phyloP scores from a whole-genome alignment of 2,329 filamentous ascomycete species.

The Calonectria naviculata region DNA sequence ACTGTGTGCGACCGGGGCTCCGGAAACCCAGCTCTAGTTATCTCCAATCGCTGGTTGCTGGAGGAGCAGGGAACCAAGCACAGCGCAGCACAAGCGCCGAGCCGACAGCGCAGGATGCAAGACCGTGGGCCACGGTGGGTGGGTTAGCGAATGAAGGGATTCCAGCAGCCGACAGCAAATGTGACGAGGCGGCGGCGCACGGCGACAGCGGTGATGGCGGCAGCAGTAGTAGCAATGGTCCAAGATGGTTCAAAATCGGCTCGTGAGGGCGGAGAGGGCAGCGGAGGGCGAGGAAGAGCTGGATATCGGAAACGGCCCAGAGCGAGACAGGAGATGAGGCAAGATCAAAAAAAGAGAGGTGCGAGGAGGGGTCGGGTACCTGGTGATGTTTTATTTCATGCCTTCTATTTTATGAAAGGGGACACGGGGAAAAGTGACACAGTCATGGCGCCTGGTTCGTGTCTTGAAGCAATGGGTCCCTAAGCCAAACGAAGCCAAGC shows the following conservation, averaged over 20 bases:
- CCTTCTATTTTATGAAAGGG: slow-evolving; percentile 45
- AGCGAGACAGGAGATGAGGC: slow-evolving; percentile 25
- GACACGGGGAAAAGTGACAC: slow-evolving; percentile 45
- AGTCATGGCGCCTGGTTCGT: slow-evolving; percentile 42
- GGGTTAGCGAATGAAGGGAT: slow-evolving; percentile 42
- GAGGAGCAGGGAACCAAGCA: slow-evolving; percentile 26
- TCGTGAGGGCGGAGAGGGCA: slow-evolving; percentile 1
- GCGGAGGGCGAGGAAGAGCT: slow-evolving; percentile 17
- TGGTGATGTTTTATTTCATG: slow-evolving; percentile 45
- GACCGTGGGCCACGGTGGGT: slow-evolving; percentile 39
- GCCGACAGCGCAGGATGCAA: slow-evolving; percentile 40
- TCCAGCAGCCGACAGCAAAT: slow-evolving; percentile 41
- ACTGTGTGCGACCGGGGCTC: slow-evolving; percentile 8
- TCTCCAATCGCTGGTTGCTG: slow-evolving; percentile 22
- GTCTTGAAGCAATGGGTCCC: slow-evolving; percentile 45
- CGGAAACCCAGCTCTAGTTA: slow-evolving; percentile 16
- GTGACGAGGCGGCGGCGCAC: slow-evolving; percentile 37
- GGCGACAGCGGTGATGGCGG: slow-evolving; percentile 31
- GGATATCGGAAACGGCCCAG: slow-evolving; percentile 12
- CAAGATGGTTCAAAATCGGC: background rate
- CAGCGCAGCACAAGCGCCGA: slow-evolving; percentile 37
- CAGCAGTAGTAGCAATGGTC: slow-evolving; percentile 1
- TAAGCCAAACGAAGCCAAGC: slow-evolving; percentile 37
- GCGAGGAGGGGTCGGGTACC: slow-evolving; percentile 42
- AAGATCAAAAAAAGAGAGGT: slow-evolving; percentile 20